Evolutionary conservation across 257 asterid species (phyloP), one percentile per base, ranked within the genome.

Genomic region (Solanum peruvianum): DNA sequence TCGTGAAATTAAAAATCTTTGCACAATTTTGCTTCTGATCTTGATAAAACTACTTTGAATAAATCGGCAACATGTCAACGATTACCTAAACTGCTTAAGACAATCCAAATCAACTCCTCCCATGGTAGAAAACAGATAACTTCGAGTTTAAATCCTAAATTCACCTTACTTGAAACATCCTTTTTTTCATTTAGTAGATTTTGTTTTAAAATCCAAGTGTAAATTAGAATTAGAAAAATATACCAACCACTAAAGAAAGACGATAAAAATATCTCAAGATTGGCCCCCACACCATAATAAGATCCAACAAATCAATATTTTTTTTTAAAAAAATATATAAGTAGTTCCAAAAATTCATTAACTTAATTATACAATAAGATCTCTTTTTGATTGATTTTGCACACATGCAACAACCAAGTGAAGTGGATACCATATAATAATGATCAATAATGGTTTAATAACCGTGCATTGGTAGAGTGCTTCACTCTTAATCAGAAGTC

Each of bases 351-450:
- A 2, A 44, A 47, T 16, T 44, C 84, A 44, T 15, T 44, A 77
- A 47, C 62, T 77, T 77, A 25, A 77, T 15, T 44, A 44, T 44
- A 44, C 37, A 77, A 44, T 47, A 37, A 80, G 25, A 44, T 77
- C 41, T 77, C 64, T 37, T 75, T 23, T 29, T 80, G 85, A 80
- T 80, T 47, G 85, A 52, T 27, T 15, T 18, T 80, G 69, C 69
- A 80, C 85, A 47, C 67, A 80, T 80, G 44, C 42, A 80, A 80
- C 67, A 80, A 47, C 69, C 69, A 80, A 78, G 64, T 78, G 66
- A 80, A 80, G 85, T 47, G 69, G n/a, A 80, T 64, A 80, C 64
- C 45, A 27, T 25, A 44, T 25, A 78, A 78, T 80, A 16, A 45
- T 27, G 66, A 45, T 45, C 42, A 45, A 78, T 27, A 80, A 47